These are phyloP conservation scores for Aspergillus leporis DNA, from an alignment of 495 filamentous ascomycete species.

Conservation along the genomic window DNA sequence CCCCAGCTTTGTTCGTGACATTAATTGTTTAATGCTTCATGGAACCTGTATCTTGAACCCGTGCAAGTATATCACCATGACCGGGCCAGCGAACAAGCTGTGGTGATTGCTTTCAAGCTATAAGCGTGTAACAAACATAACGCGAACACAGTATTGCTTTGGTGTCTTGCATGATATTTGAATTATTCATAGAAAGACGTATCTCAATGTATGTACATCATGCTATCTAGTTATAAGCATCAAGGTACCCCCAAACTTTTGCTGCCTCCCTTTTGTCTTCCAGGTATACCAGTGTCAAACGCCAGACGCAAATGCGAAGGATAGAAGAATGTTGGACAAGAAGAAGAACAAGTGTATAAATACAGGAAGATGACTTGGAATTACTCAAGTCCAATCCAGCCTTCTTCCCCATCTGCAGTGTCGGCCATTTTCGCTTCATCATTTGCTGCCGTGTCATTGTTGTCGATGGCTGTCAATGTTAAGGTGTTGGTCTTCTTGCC, in stretches of 20 bases:
- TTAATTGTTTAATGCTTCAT: too few species aligned
- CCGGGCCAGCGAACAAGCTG: too few species aligned
- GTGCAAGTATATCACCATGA: too few species aligned
- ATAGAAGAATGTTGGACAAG: conserved; percentile 9
- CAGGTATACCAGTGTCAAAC: conserved; percentile 41
- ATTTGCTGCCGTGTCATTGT: conserved; percentile 38
- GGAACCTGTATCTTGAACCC: too few species aligned
- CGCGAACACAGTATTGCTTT: neutral
- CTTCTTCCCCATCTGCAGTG: conserved; percentile 33
- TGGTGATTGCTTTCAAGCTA: neutral
- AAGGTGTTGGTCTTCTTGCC: conserved; percentile 33
- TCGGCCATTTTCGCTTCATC: conserved; percentile 20
- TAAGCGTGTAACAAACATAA: neutral
- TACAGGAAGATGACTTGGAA: conserved; percentile 19
- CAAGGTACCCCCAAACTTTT: conserved; percentile 25
- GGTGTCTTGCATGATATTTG: neutral
- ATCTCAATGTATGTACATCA: conserved; percentile 16
- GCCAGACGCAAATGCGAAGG: conserved; percentile 48
- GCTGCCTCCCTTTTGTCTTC: conserved; percentile 22
- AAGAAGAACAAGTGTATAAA: conserved; percentile 26
- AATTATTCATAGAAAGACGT: conserved; percentile 1
- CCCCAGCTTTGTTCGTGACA: too few species aligned
- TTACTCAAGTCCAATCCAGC: conserved; percentile 46
- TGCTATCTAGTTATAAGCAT: neutral
- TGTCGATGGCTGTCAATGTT: conserved; percentile 30